Percentiles rank a stretch among this genome's conserved stretches.
phyloP scores from a whole-genome alignment of 176 grass and related monocot genomes.

The bread wheat (Triticum aestivum) region DNA sequence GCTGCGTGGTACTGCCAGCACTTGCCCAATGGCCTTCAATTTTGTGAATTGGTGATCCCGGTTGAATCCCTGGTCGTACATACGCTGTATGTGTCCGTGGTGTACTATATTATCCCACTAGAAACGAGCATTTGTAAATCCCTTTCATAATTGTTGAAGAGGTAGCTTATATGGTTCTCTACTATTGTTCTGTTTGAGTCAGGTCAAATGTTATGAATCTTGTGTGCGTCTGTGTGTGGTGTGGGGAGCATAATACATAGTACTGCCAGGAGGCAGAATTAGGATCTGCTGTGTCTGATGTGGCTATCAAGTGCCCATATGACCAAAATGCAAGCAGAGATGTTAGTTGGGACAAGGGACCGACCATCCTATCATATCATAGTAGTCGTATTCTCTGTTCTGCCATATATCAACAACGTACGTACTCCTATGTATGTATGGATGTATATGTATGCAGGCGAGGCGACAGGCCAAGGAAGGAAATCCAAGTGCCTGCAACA shows the following conservation, averaged over 20 bases:
- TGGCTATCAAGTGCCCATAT: neutral
- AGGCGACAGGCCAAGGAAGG: neutral
- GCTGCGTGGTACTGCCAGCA: neutral
- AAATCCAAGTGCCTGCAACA: slow-evolving; percentile 11
- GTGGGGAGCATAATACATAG: neutral
- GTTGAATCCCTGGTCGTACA: neutral
- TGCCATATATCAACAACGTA: neutral
- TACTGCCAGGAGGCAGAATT: neutral
- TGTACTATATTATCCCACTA: too few relatives aligned
- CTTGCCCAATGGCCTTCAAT: too few relatives aligned
- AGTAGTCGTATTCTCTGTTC: neutral
- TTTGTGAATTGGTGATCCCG: too few relatives aligned
- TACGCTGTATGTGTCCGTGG: neutral
- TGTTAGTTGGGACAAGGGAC: neutral
- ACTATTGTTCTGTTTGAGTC: neutral
- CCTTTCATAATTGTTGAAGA: neutral
- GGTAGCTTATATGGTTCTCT: neutral
- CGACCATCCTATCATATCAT: neutral
- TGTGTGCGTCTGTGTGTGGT: neutral
- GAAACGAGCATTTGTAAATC: neutral
- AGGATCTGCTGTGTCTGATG: neutral
- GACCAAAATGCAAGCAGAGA: neutral
- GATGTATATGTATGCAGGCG: neutral
- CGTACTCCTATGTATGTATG: neutral
- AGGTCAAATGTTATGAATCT: neutral